Conservation (phyloP, 2,329 filamentous ascomycete genomes). For the Cytospora chrysosperma region DNA sequence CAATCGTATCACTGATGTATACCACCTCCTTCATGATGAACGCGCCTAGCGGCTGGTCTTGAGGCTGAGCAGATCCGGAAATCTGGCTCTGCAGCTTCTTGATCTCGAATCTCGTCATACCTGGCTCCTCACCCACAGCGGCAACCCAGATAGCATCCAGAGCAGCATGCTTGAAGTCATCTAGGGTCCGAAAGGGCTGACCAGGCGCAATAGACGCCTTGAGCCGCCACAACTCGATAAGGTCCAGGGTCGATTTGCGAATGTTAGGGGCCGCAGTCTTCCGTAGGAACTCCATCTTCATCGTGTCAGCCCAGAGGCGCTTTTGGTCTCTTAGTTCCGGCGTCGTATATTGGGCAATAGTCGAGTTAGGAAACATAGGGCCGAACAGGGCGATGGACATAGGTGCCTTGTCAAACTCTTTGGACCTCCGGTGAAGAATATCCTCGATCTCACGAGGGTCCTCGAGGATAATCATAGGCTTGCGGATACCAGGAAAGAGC, state of each 20-base stretch:
- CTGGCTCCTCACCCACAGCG: conserved; percentile 37
- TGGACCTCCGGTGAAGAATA: conserved; percentile 31
- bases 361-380: conserved; percentile 30
- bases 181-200: conserved; percentile 33
- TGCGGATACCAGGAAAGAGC: conserved; percentile 26
- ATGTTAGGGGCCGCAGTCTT: conserved; percentile 32
- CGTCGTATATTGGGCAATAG: conserved; percentile 30
- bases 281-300: conserved; percentile 33
- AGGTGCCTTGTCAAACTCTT: conserved; percentile 34
- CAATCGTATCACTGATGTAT: conserved; percentile 3
- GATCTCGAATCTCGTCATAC: conserved; percentile 30
- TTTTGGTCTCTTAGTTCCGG: conserved; percentile 32
- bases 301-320: conserved; percentile 32
- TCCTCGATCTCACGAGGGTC: conserved; percentile 33
- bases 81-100: conserved; percentile 24
- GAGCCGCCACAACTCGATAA: conserved; percentile 33
- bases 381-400: conserved; percentile 28
- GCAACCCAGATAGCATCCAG: conserved; percentile 41
- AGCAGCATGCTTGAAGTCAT: conserved; percentile 37
- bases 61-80: conserved; percentile 7
- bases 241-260: conserved; percentile 25
- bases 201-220: conserved; percentile 22
- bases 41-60: conserved; percentile 7
- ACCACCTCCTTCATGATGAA: conserved; percentile 3
- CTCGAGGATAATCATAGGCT: conserved; percentile 29